A percentile compares a stretch with the other conserved stretches of the same genome.
Conservation (phyloP, 1,284 basidiomycete genomes). For the Cutaneotrichosporon mucoides region DNA sequence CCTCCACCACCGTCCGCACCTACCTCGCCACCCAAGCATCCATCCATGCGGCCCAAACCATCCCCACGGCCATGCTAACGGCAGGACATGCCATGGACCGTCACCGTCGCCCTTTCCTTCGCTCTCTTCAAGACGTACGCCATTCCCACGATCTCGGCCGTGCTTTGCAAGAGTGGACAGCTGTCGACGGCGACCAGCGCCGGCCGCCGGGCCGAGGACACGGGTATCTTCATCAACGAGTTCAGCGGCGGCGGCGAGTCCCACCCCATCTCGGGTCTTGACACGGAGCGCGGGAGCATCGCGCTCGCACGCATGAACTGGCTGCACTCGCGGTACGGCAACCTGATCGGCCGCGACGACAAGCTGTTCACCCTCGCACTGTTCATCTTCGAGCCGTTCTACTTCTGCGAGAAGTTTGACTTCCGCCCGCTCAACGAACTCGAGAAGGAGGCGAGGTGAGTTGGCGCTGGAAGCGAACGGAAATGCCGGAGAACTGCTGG, state of each 20-base stretch:
- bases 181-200: constrained; percentile 4
- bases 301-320: constrained; percentile 21
- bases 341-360: constrained; percentile 15
- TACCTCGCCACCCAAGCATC: background rate
- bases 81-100: constrained; percentile 15
- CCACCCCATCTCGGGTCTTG: constrained; percentile 5
- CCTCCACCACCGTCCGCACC: too few species aligned
- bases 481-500: too few species aligned
- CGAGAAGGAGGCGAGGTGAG: constrained; percentile 17
- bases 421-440: constrained; percentile 9
- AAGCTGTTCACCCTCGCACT: constrained; percentile 15
- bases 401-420: constrained; percentile 6
- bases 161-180: constrained; percentile 12
- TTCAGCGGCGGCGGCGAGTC: constrained; percentile 5
- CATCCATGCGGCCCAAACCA: background rate
- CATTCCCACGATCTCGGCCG: constrained; percentile 11
- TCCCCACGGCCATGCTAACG: background rate
- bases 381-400: constrained; percentile 15
- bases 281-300: constrained; percentile 10
- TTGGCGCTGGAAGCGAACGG: background rate
- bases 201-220: constrained; percentile 17
- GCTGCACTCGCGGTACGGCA: constrained; percentile 15
- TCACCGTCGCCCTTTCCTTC: constrained; percentile 9
- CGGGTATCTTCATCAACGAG: constrained; percentile 16
- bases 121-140: constrained; percentile 20